Evolutionary conservation across 352 stramenopile genomes (phyloP).

Genomic region (Pythium dissimile): DNA sequence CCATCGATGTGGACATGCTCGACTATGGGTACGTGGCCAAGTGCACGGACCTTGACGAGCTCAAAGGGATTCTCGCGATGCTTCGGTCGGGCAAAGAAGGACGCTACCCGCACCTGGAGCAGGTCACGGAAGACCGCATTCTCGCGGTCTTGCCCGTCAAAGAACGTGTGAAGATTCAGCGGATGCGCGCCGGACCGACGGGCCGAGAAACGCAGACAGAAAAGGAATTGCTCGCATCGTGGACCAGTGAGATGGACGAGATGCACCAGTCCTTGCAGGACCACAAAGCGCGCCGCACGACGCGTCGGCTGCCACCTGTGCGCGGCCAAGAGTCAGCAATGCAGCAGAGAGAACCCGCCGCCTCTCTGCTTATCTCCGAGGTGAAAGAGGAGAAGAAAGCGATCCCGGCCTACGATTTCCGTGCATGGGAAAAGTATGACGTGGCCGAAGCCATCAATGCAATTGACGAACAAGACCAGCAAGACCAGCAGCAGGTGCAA

Average conservation of each 20-base stretch:
- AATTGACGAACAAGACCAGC: slow-evolving; percentile 57
- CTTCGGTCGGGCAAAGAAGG: slow-evolving; percentile 90
- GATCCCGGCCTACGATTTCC: slow-evolving; percentile 89
- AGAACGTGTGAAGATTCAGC: slow-evolving; percentile 69
- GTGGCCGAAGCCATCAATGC: slow-evolving; percentile 75
- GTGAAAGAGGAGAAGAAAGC: slow-evolving; percentile 15
- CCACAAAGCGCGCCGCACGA: slow-evolving; percentile 11
- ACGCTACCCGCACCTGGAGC: slow-evolving; percentile 86
- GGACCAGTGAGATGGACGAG: slow-evolving; percentile 52
- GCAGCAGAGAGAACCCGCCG: too few species aligned
- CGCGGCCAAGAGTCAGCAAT: slow-evolving; percentile 34
- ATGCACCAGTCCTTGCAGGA: slow-evolving; percentile 49
- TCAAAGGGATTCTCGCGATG: slow-evolving; percentile 83
- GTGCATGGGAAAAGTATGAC: slow-evolving; percentile 91
- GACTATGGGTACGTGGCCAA: slow-evolving; percentile 91
- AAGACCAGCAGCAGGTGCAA: slow-evolving; percentile 31
- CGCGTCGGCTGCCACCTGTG: slow-evolving; percentile 39
- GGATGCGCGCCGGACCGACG: slow-evolving; percentile 57
- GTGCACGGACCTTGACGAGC: slow-evolving; percentile 75
- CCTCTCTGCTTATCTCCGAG: too few species aligned
- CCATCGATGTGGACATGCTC: slow-evolving; percentile 85
- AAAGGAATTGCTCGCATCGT: slow-evolving; percentile 57
- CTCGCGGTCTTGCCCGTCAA: slow-evolving; percentile 71
- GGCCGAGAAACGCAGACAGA: slow-evolving; percentile 54
- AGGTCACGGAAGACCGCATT: slow-evolving; percentile 71